Base-by-base conservation (phyloP, 805 yeast species). In the Schizosaccharomyces octosporus region DNA sequence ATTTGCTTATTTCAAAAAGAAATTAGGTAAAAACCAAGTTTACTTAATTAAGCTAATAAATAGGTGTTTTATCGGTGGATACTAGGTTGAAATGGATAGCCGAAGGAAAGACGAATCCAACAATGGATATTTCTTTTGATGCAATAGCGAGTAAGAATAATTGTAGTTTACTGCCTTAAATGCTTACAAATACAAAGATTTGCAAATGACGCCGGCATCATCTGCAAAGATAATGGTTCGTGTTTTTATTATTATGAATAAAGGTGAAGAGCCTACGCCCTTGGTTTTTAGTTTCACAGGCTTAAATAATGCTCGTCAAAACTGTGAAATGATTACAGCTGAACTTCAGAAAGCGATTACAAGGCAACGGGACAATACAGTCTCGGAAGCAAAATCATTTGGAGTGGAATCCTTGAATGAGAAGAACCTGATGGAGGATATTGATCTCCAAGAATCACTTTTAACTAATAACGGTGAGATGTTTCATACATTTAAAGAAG, bases 401-500 rank as follows among this genome's bases (percentile, higher is more conserved):
- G 27, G 21, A 21, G 42, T 41, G n/a, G 41, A 36, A n/a, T 27
- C 32, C 27, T 13, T 32, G 27, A 55, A 29, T 15, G 11, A 19
- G 27, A 36, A 19, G 41, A 5, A 31, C 11, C 42, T 57, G 11
- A 9, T n/a, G 29, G 29, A 57, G 42, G 87, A 93, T 69, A 76
- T 81, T 55, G 82, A 80, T 60, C 74, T 93, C 19, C 98, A 93
- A 67, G 94, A 88, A 66, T 79, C 80, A 62, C 72, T 90, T 21
- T 74, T 93, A 32, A 74, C 81, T 62, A 84, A 83, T 63, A 85
- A 88, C 67, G 79, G 82, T 60, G 73, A 73, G 7, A 74, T 93
- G 61, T 80, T 87, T 75, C 78, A 80, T 63, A 81, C 84, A 1
- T 93, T 93, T 69, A 83, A 89, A 59, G 95, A 87, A 63, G 84